Evolutionary conservation across 192 early-diverging fungal genomes (phyloP).

Genomic region (Coemansia sp.): DNA sequence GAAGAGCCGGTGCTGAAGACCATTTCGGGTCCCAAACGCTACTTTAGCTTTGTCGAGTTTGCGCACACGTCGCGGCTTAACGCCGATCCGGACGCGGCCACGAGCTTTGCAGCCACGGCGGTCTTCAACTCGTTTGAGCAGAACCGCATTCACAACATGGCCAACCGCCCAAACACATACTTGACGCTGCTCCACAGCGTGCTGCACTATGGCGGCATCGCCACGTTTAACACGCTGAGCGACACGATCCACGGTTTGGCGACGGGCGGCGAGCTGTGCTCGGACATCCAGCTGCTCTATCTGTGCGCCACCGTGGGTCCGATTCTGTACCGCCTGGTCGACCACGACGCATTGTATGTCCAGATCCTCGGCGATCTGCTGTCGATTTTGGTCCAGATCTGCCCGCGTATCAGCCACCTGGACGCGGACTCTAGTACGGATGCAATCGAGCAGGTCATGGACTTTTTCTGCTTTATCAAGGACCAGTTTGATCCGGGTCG

Average conservation of each 20-base stretch:
- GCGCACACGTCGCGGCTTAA: slow-evolving; percentile 12
- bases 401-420: slow-evolving; percentile 17
- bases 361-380: slow-evolving; percentile 48
- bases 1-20: slow-evolving; percentile 60
- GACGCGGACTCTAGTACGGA: slow-evolving; percentile 31
- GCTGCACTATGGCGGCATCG: slow-evolving; percentile 70
- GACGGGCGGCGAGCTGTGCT: slow-evolving; percentile 49
- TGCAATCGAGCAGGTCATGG: slow-evolving; percentile 51
- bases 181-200: slow-evolving; percentile 72
- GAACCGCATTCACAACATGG: slow-evolving; percentile 55
- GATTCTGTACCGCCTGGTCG: slow-evolving; percentile 64
- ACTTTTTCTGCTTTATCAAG: slow-evolving; percentile 54
- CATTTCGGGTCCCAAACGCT: slow-evolving; percentile 49
- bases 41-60: slow-evolving; percentile 52
- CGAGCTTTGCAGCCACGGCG: slow-evolving; percentile 54
- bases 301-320: slow-evolving; percentile 71
- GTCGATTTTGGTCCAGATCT: slow-evolving; percentile 40
- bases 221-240: slow-evolving; percentile 54
- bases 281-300: slow-evolving; percentile 72
- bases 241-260: slow-evolving; percentile 38
- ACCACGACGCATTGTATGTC: slow-evolving; percentile 40
- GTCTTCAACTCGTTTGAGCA: slow-evolving; percentile 63
- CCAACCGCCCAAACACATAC: slow-evolving; percentile 70
- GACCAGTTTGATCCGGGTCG: slow-evolving; percentile 50
- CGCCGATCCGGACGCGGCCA: background rate